Percentiles rank a stretch among this genome's conserved stretches.
phyloP scores from a whole-genome alignment of 495 filamentous ascomycete species.

The Podospora pseudoanserina region DNA sequence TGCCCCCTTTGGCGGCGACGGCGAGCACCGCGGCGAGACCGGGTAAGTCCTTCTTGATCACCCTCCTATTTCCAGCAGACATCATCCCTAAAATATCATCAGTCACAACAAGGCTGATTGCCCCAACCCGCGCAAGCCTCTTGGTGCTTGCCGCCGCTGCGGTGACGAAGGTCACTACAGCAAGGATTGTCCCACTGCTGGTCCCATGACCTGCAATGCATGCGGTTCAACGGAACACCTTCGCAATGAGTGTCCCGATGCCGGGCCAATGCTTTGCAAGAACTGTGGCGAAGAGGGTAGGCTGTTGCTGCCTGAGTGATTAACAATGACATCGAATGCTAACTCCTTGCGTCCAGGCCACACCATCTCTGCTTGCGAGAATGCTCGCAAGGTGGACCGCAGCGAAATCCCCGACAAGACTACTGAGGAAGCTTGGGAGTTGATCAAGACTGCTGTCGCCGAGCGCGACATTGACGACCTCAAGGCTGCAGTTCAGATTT shows the following conservation, averaged over 20 bases:
- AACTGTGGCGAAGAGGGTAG: constrained; percentile 73
- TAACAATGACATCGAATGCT: constrained; percentile 10
- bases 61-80: not conserved
- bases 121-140: constrained; percentile 36
- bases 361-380: constrained; percentile 59
- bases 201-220: constrained; percentile 60
- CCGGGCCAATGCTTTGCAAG: constrained; percentile 53
- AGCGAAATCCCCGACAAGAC: constrained; percentile 53
- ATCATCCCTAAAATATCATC: constrained; percentile 17
- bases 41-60: constrained; percentile 49
- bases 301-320: not conserved
- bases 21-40: constrained; percentile 42
- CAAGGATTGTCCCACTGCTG: constrained; percentile 61
- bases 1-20: constrained; percentile 47
- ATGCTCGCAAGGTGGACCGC: constrained; percentile 64
- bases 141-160: constrained; percentile 68
- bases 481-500: constrained; percentile 67
- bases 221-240: constrained; percentile 69
- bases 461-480: constrained; percentile 70
- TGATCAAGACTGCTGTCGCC: constrained; percentile 58
- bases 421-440: constrained; percentile 66
- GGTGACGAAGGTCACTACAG: constrained; percentile 64
- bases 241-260: constrained; percentile 62
- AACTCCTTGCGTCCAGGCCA: constrained; percentile 53
- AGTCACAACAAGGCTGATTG: constrained; percentile 55